Evolutionary conservation across 768 basidiomycete species (phyloP), one percentile per base, ranked within the genome.

Genomic region (Neoboletus brunneissimus): DNA sequence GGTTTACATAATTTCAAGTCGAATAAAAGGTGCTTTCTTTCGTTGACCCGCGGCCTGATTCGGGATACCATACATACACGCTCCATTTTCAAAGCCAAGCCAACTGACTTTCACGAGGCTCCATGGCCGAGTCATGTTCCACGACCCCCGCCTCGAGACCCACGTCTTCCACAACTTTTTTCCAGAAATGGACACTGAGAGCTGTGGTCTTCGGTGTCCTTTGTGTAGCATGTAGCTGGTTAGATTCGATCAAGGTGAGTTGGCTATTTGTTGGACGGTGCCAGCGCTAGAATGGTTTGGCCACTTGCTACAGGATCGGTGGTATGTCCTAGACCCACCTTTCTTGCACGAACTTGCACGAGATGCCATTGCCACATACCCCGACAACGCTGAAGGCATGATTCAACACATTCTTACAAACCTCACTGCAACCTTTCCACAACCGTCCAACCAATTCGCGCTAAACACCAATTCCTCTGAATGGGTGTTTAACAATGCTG

Each of bases 401-500:
- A 85, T 97, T 67, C 71, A 81, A 22, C 86, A 93, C 71, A 93
- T 98, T 61, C 76, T 95, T 55, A 67, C 81, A 27, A 91, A 93
- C 71, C 87, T 98, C 59, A 87, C 86, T 8, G 71, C 75, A 16
- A 86, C 84, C 1, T 88, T 94, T 69, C 84, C 91, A 0, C 65
- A 81, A 47, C 59, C 76, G n/a, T 79, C 85, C 41, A 75, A 73
- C 20, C 53, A 46, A 11, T 54, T 91, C 59, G 83, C 85, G 68
- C 61, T 83, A 48, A 79, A 81, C 64, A 49, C 73, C n/a, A 65
- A 88, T 75, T 68, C 81, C 22, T 76, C 77, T 37, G 94, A 98
- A 66, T 98, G 96, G 96, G 83, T 97, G 25, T 90, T 96, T 75
- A 98, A 86, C 78, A 98, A 98, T 65, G 95, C 96, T 0, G 97